Evolutionary conservation across 176 grass and related monocot genomes (phyloP), one percentile per base, ranked within the genome.

Genomic region (Rhipidocladum racemiflorum): DNA sequence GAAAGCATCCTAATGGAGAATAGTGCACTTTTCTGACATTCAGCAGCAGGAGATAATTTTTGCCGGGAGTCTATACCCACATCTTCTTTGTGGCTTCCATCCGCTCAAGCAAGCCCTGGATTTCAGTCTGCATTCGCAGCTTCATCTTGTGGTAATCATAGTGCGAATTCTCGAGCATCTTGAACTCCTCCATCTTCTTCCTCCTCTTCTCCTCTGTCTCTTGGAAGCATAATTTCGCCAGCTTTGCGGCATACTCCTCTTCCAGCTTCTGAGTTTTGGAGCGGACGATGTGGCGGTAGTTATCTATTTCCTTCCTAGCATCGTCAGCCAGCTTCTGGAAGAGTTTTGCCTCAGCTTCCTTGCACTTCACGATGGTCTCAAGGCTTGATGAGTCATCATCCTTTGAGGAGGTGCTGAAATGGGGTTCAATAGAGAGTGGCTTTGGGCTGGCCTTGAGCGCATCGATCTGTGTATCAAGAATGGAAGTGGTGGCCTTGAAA

Each of bases 51-150:
- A 42, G 30, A 23, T 28, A 23, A 14, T 17, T 65, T 53, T 78
- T 64, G 59, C 29, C 7, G 4, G 27, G n/a, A 34, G 49, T 56
- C 63, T 93, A 99, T 81, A 90, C 91, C 93, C 97, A 93, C 89
- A 95, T 91, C 88, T 99, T 99, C 87, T 93, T 99, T 62, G 97
- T 99, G 54, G 97, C 93, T 60, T 99, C 97, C 97, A 99, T 99
- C 68, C 93, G 85, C 90, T 99, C 92, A 2, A 99, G 93, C 91
- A 99, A 89, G 46, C 97, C 88, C 64, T 94, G 89, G 18, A 99
- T 99, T 55, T 99, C 97, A 4, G 89, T 94, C 82, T 99, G 97
- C 97, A 99, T 99, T 77, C 93, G 68, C 89, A 99, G 75, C 80
- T 96, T 99, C 97, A 99, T 99, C 70, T 96, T 99, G 68, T 91